Evolutionary conservation across 2,329 filamentous ascomycete genomes (phyloP), one percentile per base, ranked within the genome.

Genomic region (Fusarium virguliforme): DNA sequence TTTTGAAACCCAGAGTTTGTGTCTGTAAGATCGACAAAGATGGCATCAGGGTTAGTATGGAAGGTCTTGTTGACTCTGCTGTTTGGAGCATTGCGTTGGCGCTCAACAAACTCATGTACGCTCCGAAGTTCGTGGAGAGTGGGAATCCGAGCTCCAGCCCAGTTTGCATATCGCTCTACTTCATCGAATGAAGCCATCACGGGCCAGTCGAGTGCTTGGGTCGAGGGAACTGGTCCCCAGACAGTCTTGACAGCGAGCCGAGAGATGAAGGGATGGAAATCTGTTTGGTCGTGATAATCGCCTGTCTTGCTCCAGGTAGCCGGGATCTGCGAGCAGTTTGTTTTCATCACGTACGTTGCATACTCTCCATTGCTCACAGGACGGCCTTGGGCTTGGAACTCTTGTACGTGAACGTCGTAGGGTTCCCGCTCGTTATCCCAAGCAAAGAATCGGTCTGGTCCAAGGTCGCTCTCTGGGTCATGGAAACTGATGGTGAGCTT

Each of bases 361-460:
- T 71, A 71, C 22, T 72, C 65, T 0, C 55, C 65, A 1, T 72
- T 71, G 6, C 68, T 66, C 8, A 67, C 69, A 1, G 69, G 65
- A 2, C 58, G 43, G 15, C 22, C 69, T 40, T 72, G 69, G 13
- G 65, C 9, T 8, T 64, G 58, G 0, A 70, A 28, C 3, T 30
- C 28, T 0, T 28, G 22, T 1, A 67, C 43, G 6, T 38, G 10
- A 1, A 48, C 28, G 3, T 65, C 30, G 6, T 72, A 64, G 1
- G 69, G 69, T 26, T 70, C 65, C 0, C 68, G 69, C 22, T 71
- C 69, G 2, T 72, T 71, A 13, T 70, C 69, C 69, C 61, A 72
- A 0, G 68, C 65, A 34, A 72, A 71, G 61, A 72, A 72, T 13
- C 68, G 34, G 12, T 56, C 13, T 8, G 43, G 65, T 0, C 68